Conservation (phyloP, 2,329 filamentous ascomycete species). For the Ampelomyces quisqualis region DNA sequence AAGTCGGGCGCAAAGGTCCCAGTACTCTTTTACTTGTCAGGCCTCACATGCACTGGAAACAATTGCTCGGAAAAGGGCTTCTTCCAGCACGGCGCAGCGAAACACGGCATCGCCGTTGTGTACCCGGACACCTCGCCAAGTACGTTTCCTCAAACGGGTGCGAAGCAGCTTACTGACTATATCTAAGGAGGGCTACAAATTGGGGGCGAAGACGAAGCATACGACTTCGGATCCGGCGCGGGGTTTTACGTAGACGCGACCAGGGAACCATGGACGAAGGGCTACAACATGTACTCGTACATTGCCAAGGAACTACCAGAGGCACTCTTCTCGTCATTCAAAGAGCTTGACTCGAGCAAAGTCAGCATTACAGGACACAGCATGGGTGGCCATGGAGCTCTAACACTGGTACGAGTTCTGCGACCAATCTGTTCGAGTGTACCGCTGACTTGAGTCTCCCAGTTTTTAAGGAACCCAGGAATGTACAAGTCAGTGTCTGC, state of each 20-base stretch:
- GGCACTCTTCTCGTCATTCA: conserved; percentile 70
- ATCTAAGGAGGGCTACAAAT: conserved; percentile 69
- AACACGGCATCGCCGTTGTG: conserved; percentile 83
- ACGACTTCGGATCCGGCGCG: conserved; percentile 88
- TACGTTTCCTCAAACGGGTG: conserved; percentile 43
- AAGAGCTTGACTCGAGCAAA: conserved; percentile 66
- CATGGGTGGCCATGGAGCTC: conserved; percentile 95
- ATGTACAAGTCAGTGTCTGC: conserved; percentile 87
- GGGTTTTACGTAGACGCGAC: conserved; percentile 94
- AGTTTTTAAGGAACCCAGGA: conserved; percentile 87
- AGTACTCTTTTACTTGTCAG: conserved; percentile 88
- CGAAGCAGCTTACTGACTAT: conserved; percentile 16
- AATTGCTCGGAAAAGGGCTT: conserved; percentile 78
- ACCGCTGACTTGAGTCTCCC: conserved; percentile 7
- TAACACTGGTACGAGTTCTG: conserved; percentile 64
- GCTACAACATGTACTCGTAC: conserved; percentile 96
- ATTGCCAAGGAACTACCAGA: conserved; percentile 83
- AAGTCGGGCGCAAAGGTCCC: conserved; percentile 65
- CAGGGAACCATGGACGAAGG: conserved; percentile 67
- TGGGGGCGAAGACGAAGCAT: conserved; percentile 80
- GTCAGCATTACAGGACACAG: conserved; percentile 90
- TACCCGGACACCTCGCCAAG: conserved; percentile 95
- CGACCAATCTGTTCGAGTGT: not conserved
- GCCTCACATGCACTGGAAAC: conserved; percentile 91
- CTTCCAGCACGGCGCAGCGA: conserved; percentile 79